Base-by-base conservation (phyloP, 305 asterid genomes). In the Ilex paraguariensis region DNA sequence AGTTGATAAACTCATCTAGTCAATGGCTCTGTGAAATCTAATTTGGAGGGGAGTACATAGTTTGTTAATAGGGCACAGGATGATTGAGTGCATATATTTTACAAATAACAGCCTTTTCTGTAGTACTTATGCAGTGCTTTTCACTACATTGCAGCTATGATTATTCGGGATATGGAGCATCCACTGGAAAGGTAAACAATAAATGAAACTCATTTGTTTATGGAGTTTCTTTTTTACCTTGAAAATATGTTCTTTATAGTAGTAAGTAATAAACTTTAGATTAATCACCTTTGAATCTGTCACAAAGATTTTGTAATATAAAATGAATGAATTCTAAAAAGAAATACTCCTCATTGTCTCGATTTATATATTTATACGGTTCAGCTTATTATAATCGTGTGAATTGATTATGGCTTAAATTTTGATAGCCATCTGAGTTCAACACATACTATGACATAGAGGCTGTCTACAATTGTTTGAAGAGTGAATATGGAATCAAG, bases 141-240 rank as follows among this genome's bases (percentile, higher is more conserved):
- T 45, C 48, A 28, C 40, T 57, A 15, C 31, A 31, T 85, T 74
- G 89, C 97, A 93, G 99, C 87, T 93, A 93, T 53, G 99, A 93
- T 75, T 93, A 93, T 75, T 84, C 97, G 11, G 99, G 99, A 69
- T 93, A 93, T 58, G 99, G 99, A 68, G 95, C 88, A 77, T 93
- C 99, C 15, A 68, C 95, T 6, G 99, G 99, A 72, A 93, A 93
- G 97, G 99, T 93, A 77, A 87, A 90, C 66, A 68, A 50, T 49
- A 16, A 33, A 57, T 10, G 8, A 15, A 42, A 21, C 11, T 28
- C 49, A 31, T 52, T n/a, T 54, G 7, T 53, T 11, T 36, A 39
- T 68, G 48, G 64, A 14, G 28, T 48, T 68, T 51, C 17, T 50
- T 57, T 28, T 16, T 36, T 61, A 17, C 14, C 31, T 15, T 30